These are phyloP conservation scores for Ustilago nuda DNA, from an alignment of 1,284 basidiomycete species.

Conservation along the genomic window DNA sequence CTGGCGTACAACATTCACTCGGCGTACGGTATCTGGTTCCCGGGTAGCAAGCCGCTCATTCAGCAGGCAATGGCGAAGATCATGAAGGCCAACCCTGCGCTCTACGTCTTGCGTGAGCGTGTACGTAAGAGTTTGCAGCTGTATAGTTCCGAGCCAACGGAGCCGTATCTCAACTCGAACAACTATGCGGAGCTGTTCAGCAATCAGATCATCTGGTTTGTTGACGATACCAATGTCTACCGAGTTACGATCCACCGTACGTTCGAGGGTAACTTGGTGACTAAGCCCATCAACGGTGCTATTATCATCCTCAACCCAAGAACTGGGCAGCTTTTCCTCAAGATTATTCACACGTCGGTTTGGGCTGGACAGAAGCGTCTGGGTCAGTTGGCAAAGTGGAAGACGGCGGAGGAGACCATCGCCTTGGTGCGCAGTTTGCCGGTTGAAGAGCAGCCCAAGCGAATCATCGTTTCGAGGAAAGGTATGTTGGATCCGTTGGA, in stretches of 20 bases:
- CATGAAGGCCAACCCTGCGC: slow-evolving; percentile 98
- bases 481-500: slow-evolving; percentile 93
- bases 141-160: slow-evolving; percentile 98
- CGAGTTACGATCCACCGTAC: slow-evolving; percentile 99
- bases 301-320: slow-evolving; percentile 99
- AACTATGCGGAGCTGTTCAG: slow-evolving; percentile 98
- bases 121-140: slow-evolving; percentile 98
- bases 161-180: slow-evolving; percentile 95
- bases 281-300: slow-evolving; percentile 99
- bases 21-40: slow-evolving; percentile 99
- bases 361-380: slow-evolving; percentile 99
- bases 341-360: slow-evolving; percentile 99
- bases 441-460: slow-evolving; percentile 98
- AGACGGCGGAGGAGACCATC: slow-evolving; percentile 99
- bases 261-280: slow-evolving; percentile 99
- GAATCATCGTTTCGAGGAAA: slow-evolving; percentile 99
- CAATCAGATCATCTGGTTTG: slow-evolving; percentile 99
- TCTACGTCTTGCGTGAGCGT: slow-evolving; percentile 96
- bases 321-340: slow-evolving; percentile 97
- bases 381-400: slow-evolving; percentile 99
- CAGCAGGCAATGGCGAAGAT: slow-evolving; percentile 99
- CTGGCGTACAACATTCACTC: slow-evolving; percentile 98
- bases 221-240: slow-evolving; percentile 99
- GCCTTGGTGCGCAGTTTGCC: slow-evolving; percentile 95
- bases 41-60: slow-evolving; percentile 95